Evolutionary conservation across 768 basidiomycete species (phyloP), one percentile per base, ranked within the genome.

Genomic region (Hysterangium stoloniferum): DNA sequence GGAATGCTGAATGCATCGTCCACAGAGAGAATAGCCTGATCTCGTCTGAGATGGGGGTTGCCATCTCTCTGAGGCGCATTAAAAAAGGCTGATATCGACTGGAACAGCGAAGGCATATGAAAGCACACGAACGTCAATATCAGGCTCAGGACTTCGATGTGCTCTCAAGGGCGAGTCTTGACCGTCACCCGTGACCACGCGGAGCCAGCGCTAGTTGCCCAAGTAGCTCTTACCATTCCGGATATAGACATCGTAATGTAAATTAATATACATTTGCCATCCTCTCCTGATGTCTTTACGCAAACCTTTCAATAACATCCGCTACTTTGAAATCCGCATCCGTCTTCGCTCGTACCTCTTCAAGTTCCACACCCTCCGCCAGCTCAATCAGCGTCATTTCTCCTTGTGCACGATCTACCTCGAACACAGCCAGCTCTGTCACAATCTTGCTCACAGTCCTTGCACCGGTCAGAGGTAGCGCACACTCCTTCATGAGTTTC

Each of bases 401-500:
- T 13, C 91, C 88, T 36, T 73, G 77, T 45, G 68, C 68, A 38
- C 92, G 75, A 67, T 97, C 86, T 32, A 96, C 88, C 41, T 86
- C 75, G 66, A 97, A 97, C 27, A 92, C 91, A 15, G 81, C 85
- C 19, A 96, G 77, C 61, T 97, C 94, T 1, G 94, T 96, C 68
- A 97, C 82, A 61, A 97, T 93, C 53, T 82, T 82, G 69, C 88
- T 91, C 54, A 96, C 89, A 27, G 86, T 76, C 33, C 84, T 74
- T 17, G 89, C 89, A 13, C 94, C 94, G 0, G 94, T 97, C 38
- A 94, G 71, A 13, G 94, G 94, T 40, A 97, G 78, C 2, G 72
- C 69, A 59, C 94, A 96, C 60, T 84, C 67, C 59, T 79, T 72
- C 55, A 95, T 72, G 52, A 97, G 84, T 73, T 97, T 97, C 31